These are phyloP conservation scores for Rhypophila decipiens DNA, from an alignment of 495 filamentous ascomycete genomes.

Conservation along the genomic window DNA sequence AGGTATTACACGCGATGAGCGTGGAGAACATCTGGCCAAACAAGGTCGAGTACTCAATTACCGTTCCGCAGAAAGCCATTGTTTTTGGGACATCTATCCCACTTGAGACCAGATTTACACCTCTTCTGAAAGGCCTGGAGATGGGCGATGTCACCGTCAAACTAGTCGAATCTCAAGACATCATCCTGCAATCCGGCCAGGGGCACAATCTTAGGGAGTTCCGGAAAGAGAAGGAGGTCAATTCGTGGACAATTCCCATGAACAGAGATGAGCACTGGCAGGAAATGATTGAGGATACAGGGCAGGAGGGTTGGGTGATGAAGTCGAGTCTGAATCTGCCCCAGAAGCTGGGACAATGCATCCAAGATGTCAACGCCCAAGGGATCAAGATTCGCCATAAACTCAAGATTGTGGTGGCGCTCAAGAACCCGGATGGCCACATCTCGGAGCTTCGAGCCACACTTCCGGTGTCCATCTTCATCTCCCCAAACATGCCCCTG, in stretches of 20 bases:
- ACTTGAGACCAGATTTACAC: conserved; percentile 73
- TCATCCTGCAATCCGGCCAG: conserved; percentile 45
- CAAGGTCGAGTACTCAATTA: conserved; percentile 89
- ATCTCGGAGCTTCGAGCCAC: conserved; percentile 85
- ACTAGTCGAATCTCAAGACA: conserved; percentile 71
- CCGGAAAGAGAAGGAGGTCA: conserved; percentile 56
- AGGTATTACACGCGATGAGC: conserved; percentile 83
- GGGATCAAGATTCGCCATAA: conserved; percentile 86
- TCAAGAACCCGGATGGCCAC: conserved; percentile 92
- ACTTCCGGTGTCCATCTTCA: conserved; percentile 82
- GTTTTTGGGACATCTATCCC: conserved; percentile 81
- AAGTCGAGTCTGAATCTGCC: conserved; percentile 64
- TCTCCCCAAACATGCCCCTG: conserved; percentile 83
- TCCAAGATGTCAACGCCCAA: conserved; percentile 78
- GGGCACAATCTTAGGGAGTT: conserved; percentile 49
- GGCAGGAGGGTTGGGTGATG: conserved; percentile 69
- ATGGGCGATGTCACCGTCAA: conserved; percentile 70
- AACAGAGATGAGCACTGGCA: conserved; percentile 52
- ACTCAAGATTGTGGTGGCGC: conserved; percentile 74
- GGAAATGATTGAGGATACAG: conserved; percentile 64
- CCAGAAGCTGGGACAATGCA: conserved; percentile 65
- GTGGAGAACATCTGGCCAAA: conserved; percentile 92
- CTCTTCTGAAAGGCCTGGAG: conserved; percentile 77
- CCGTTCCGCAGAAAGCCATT: conserved; percentile 81
- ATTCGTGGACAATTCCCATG: conserved; percentile 56